Evolutionary conservation across 306 rosid species (phyloP), one percentile per base, ranked within the genome.

Genomic region (Vicia sativa): DNA sequence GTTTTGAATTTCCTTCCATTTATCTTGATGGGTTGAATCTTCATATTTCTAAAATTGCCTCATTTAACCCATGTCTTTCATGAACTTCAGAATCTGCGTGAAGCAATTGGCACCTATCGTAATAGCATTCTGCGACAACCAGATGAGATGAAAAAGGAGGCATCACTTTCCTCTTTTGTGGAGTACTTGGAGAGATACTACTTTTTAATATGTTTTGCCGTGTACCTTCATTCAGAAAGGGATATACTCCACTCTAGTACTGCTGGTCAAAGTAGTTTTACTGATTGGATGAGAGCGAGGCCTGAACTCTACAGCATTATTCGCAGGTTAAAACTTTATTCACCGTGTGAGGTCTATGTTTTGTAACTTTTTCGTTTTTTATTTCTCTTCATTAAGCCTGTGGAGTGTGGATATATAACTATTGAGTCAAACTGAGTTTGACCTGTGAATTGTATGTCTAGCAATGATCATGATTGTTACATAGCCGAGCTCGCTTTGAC

Each of bases 171-270:
- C 18, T 91, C 86, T 76, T 91, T 91, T 38, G 75, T 88, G 81
- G 97, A 91, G 84, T 91, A 91, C 83, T 80, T 91, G 80, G 97
- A 91, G 82, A 89, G 97, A 84, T 91, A 91, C 89, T 91, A 91
- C 90, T 91, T 91, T 70, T 90, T 91, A 38, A 91, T 91, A 86
- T 91, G 97, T 80, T 91, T 91, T 83, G 89, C 97, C 13, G 97
- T 91, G 53, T 91, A 86, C 87, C 77, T 91, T 68, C 87, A 91
- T 80, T 88, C 96, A 35, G 89, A 87, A 79, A 78, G 83, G 79
- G 78, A 83, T 66, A 67, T 78, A 44, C 80, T 81, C 67, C 77
- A 68, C 56, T 79, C 91, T 67, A 84, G 83, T 72, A 80, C 85
- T 46, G 71, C 41, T 67, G 81, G 52, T 67, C 75, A 67, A 39